A percentile compares a stretch with the other conserved stretches of the same genome.
Conservation (phyloP, 2,329 filamentous ascomycete species). For the Aspergillus melleus region DNA sequence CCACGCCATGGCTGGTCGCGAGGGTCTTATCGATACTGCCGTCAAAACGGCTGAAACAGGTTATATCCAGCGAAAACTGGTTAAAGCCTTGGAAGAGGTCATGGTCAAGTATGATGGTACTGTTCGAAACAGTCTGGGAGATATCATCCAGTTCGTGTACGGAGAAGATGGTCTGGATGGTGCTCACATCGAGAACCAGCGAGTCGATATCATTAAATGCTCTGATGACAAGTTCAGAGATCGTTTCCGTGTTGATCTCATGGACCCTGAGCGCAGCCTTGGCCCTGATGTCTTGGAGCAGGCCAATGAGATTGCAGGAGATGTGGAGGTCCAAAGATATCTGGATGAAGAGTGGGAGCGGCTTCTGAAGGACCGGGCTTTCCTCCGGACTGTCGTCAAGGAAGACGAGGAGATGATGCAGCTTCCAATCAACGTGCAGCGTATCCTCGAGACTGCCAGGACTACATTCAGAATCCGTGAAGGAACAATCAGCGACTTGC, state of each 20-base stretch:
- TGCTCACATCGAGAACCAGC: conserved; percentile 89
- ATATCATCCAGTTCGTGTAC: conserved; percentile 96
- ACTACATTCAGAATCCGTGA: conserved; percentile 89
- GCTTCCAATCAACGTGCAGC: conserved; percentile 84
- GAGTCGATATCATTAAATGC: conserved; percentile 80
- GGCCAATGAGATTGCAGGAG: conserved; percentile 80
- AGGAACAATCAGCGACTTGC: conserved; percentile 80
- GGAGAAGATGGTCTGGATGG: conserved; percentile 96
- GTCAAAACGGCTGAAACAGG: conserved; percentile 99
- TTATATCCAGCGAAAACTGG: conserved; percentile 97
- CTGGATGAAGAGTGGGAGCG: conserved; percentile 87
- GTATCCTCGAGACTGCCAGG: conserved; percentile 88
- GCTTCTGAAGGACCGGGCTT: conserved; percentile 70
- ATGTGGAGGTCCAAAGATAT: conserved; percentile 80
- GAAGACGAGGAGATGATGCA: conserved; percentile 85
- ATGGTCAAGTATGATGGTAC: conserved; percentile 98
- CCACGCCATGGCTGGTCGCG: conserved; percentile 99
- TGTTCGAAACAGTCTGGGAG: conserved; percentile 92
- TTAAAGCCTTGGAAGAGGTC: conserved; percentile 96
- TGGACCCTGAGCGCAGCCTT: conserved; percentile 66
- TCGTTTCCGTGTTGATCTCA: conserved; percentile 83
- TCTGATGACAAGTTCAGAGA: conserved; percentile 75
- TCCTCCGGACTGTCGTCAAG: conserved; percentile 70
- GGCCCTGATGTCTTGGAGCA: conserved; percentile 75
- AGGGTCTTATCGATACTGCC: conserved; percentile 98